These are phyloP conservation scores for Arthromyces matolae DNA, from an alignment of 768 basidiomycete genomes.

Conservation along the genomic window DNA sequence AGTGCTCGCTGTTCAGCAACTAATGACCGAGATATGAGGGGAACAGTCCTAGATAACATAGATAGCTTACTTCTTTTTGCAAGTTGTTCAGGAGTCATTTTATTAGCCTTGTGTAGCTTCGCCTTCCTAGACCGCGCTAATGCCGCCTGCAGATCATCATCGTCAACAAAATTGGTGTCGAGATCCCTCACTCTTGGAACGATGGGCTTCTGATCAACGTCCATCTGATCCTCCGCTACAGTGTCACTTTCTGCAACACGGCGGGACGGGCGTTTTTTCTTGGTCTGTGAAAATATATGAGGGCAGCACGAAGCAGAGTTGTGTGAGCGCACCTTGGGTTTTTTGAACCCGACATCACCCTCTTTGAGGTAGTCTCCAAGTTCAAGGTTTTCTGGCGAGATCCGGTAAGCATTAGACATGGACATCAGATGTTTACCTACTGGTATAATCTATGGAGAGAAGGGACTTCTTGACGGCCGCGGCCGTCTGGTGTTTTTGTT, in stretches of 20 bases:
- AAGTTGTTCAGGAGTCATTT: conserved; percentile 77
- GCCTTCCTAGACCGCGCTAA: conserved; percentile 82
- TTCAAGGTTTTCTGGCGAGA: conserved; percentile 70
- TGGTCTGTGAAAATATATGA: conserved; percentile 60
- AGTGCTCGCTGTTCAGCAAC: conserved; percentile 62
- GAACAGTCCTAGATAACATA: not conserved
- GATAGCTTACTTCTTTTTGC: conserved; percentile 62
- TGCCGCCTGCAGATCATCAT: conserved; percentile 95
- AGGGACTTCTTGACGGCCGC: conserved; percentile 76
- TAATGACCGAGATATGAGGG: conserved; percentile 25
- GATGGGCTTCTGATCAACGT: conserved; percentile 74
- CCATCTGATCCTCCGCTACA: conserved; percentile 58
- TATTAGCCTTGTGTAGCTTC: conserved; percentile 73
- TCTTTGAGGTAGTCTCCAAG: conserved; percentile 86
- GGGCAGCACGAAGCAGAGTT: conserved; percentile 2
- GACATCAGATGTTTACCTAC: conserved; percentile 43
- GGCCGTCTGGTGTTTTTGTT: conserved; percentile 48
- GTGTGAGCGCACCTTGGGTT: conserved; percentile 65
- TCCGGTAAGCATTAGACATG: conserved; percentile 12
- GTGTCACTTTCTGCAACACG: conserved; percentile 54
- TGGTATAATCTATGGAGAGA: conserved; percentile 84
- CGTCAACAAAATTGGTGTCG: conserved; percentile 91
- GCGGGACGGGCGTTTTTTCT: conserved; percentile 84
- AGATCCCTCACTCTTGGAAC: conserved; percentile 67
- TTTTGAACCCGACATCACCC: conserved; percentile 93